Percentiles rank a stretch among this genome's conserved stretches.
Evolutionary conservation across 257 asterid species (phyloP).

Genomic region (Nicotiana sylvestris): DNA sequence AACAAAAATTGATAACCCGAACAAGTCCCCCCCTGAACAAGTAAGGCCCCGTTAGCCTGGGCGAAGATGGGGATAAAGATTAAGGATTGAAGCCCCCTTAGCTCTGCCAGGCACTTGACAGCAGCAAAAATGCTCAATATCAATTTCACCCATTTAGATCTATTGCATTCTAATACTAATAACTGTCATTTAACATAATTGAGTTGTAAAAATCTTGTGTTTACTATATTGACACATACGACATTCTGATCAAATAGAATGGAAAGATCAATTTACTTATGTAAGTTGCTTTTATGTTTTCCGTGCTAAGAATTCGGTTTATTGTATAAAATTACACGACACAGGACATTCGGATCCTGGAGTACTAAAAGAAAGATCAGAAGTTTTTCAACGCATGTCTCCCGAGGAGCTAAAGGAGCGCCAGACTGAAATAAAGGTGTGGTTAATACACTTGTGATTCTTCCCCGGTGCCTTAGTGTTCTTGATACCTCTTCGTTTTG

Average conservation of each 20-base stretch:
- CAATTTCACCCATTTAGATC: no score
- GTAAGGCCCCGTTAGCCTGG: no score
- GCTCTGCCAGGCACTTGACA: no score
- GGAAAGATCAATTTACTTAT: neutral
- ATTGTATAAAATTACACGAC: conserved; percentile 1
- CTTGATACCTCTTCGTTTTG: neutral
- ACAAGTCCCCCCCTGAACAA: no score
- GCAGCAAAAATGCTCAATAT: no score
- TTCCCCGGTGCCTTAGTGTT: neutral
- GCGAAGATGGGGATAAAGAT: no score
- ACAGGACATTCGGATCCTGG: conserved; percentile 82
- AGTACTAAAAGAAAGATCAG: conserved; percentile 60
- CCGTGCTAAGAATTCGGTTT: neutral
- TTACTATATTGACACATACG: no score
- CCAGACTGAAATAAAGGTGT: conserved; percentile 65
- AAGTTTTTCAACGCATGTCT: conserved; percentile 47
- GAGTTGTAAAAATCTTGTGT: no score
- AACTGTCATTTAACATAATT: no score
- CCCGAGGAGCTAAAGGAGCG: conserved; percentile 65
- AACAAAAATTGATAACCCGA: no score
- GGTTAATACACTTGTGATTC: neutral
- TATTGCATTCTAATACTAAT: no score
- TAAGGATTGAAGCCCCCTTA: no score
- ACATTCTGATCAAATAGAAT: neutral
- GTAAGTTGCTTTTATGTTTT: neutral